phyloP scores from a whole-genome alignment of 495 filamentous ascomycete genomes.

The Penicillium mononematosum region DNA sequence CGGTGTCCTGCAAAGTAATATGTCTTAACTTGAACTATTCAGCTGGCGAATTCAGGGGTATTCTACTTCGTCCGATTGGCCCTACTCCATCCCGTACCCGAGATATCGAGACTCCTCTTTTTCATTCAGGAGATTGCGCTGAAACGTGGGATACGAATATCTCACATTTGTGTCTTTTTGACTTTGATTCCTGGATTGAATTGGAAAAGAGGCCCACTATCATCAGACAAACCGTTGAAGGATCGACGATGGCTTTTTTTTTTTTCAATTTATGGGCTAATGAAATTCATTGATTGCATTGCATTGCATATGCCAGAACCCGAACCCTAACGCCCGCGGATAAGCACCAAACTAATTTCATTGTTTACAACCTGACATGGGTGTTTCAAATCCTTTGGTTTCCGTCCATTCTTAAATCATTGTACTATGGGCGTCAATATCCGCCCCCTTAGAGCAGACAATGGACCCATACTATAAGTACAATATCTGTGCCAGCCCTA shows the following conservation, averaged over 20 bases:
- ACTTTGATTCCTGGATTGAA: background rate
- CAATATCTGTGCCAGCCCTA: conserved; percentile 16
- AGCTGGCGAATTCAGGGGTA: background rate
- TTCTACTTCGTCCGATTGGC: background rate
- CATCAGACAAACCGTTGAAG: background rate
- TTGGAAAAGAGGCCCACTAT: background rate
- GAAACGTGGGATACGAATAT: background rate
- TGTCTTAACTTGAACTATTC: background rate
- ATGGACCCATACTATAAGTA: conserved; percentile 60
- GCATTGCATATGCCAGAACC: background rate
- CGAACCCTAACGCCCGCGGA: background rate
- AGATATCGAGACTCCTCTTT: background rate
- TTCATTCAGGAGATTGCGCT: background rate
- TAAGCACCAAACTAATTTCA: background rate
- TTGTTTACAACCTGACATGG: background rate
- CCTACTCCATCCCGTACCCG: background rate
- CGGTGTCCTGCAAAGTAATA: no score
- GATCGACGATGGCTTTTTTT: background rate
- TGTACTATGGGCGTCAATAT: background rate
- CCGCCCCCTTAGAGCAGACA: conserved; percentile 25
- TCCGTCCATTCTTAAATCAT: background rate
- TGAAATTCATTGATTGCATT: background rate
- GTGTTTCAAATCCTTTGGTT: background rate
- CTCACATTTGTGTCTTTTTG: background rate
- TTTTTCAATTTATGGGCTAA: background rate